Evolutionary conservation across 345 rosid species (phyloP).

Genomic region (Eucalyptus curtisii): DNA sequence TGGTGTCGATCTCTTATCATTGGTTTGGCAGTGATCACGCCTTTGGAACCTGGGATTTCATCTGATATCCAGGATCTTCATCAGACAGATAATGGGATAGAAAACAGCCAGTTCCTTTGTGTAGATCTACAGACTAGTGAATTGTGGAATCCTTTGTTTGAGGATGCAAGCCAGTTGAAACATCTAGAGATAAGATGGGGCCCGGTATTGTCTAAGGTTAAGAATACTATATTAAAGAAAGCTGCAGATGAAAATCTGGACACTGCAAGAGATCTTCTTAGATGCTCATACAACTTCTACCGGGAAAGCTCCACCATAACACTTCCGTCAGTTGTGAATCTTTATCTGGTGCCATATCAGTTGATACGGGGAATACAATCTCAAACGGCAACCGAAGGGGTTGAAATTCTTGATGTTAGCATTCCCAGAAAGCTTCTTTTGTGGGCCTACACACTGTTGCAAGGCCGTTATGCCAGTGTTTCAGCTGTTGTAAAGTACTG

Average conservation of each 20-base stretch:
- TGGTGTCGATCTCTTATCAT: conserved; percentile 79
- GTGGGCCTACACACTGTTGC: conserved; percentile 81
- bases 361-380: conserved; percentile 24
- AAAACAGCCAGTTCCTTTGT: conserved; percentile 47
- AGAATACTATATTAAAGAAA: conserved; percentile 46
- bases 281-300: conserved; percentile 67
- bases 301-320: conserved; percentile 65
- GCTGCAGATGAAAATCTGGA: conserved; percentile 56
- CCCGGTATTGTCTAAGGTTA: conserved; percentile 52
- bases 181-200: conserved; percentile 62
- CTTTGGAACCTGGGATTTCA: conserved; percentile 27
- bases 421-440: conserved; percentile 83
- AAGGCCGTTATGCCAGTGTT: conserved; percentile 67
- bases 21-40: conserved; percentile 72
- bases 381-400: conserved; percentile 47
- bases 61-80: conserved; percentile 25
- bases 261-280: conserved; percentile 58
- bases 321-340: conserved; percentile 56
- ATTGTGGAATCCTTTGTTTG: conserved; percentile 58
- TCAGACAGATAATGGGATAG: conserved; percentile 23
- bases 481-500: conserved; percentile 69
- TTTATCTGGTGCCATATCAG: conserved; percentile 46
- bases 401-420: conserved; percentile 79
- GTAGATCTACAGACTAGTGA: conserved; percentile 63
- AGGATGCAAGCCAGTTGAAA: conserved; percentile 40